Evolutionary conservation across 75 land plant genomes (phyloP).

Genomic region (Isoetes taiwanensis): DNA sequence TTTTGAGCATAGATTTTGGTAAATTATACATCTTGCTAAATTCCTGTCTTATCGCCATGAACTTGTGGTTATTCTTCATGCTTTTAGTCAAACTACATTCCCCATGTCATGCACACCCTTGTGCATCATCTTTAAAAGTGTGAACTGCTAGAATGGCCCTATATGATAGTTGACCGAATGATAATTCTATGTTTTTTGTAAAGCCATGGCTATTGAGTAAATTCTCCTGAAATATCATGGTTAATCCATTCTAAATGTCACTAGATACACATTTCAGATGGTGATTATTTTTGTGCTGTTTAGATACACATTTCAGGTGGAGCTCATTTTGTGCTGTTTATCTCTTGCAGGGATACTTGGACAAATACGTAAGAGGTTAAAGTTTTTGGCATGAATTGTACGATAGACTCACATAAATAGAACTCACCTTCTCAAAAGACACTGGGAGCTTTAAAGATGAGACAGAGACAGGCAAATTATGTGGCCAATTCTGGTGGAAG

Average conservation of each 20-base stretch:
- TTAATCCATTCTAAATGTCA: not conserved
- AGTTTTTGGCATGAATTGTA: too few relatives aligned
- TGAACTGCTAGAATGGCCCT: not conserved
- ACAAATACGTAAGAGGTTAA: conserved; percentile 38
- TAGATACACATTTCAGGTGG: not conserved
- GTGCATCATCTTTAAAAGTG: not conserved
- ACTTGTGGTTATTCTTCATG: not conserved
- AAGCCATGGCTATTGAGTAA: not conserved
- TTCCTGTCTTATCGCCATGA: not conserved
- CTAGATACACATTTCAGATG: not conserved
- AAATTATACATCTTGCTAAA: too few relatives aligned
- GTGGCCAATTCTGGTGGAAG: too few relatives aligned
- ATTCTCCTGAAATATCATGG: not conserved
- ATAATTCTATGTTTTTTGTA: not conserved
- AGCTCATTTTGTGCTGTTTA: not conserved
- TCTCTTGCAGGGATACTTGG: conserved; percentile 50
- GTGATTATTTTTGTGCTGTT: not conserved
- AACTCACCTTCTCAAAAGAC: too few relatives aligned
- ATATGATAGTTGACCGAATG: not conserved
- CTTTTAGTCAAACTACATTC: not conserved
- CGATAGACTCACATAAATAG: too few relatives aligned
- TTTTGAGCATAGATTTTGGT: not conserved
- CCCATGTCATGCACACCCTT: not conserved
- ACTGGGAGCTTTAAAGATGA: too few relatives aligned
- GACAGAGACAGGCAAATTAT: too few relatives aligned